Percentiles rank a stretch among this genome's conserved stretches.
Evolutionary conservation across 345 rosid species (phyloP).

Genomic region (Linum lewisii): DNA sequence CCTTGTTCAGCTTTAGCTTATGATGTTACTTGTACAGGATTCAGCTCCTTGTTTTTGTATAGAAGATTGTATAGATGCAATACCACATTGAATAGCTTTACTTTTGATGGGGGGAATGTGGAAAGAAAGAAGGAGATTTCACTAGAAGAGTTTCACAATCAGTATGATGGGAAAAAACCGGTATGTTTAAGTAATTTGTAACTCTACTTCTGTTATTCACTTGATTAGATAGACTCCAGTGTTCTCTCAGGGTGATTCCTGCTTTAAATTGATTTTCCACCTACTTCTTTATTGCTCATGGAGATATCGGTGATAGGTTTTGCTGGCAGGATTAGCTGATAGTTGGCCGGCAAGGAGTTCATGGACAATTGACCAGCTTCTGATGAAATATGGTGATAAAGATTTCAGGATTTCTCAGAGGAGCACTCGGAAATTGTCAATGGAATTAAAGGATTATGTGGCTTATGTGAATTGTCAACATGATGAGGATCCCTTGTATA

Average conservation of each 20-base stretch:
- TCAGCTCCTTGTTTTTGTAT: conserved; percentile 70
- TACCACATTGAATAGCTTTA: conserved; percentile 50
- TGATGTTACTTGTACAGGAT: conserved; percentile 42
- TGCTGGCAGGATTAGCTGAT: conserved; percentile 70
- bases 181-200: conserved; percentile 29
- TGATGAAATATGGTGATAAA: conserved; percentile 51
- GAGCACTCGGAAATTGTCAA: conserved; percentile 46
- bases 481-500: conserved; percentile 94
- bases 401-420: conserved; percentile 78
- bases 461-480: conserved; percentile 64
- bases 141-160: conserved; percentile 41
- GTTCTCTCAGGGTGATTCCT: background rate
- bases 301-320: conserved; percentile 37
- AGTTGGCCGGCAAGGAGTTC: conserved; percentile 77
- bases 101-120: conserved; percentile 61
- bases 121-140: conserved; percentile 53
- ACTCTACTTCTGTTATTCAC: background rate
- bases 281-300: conserved; percentile 2
- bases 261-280: background rate
- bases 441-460: conserved; percentile 78
- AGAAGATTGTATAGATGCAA: conserved; percentile 79
- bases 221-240: background rate
- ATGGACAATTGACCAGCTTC: conserved; percentile 73
- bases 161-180: conserved; percentile 61
- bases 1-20: conserved; percentile 9